Conservation (phyloP, 1,139 yeast genomes). For the Kodamaea arcana region DNA sequence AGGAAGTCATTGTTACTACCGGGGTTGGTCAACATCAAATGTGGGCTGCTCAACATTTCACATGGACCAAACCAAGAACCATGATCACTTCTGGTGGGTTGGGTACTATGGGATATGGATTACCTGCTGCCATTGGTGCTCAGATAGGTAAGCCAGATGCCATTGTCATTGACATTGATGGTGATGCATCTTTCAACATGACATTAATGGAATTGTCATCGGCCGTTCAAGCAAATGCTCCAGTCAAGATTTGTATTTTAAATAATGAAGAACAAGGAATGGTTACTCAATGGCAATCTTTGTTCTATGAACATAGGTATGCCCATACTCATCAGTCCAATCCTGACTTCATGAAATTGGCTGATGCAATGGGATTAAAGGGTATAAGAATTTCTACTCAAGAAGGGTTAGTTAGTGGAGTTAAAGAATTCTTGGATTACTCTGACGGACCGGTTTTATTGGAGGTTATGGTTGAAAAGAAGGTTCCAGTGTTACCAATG, state of each 20-base stretch:
- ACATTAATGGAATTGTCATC: conserved; percentile 88
- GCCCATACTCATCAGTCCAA: conserved; percentile 94
- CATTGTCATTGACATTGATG: conserved; percentile 92
- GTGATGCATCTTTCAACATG: conserved; percentile 98
- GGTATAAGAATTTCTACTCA: conserved; percentile 72
- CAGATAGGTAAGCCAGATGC: conserved; percentile 95
- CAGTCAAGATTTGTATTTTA: conserved; percentile 81
- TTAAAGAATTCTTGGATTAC: conserved; percentile 70
- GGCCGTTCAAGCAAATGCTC: conserved; percentile 91
- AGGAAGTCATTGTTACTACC: conserved; percentile 83
- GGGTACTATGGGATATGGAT: conserved; percentile 98
- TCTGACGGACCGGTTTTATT: conserved; percentile 79
- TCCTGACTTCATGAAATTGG: conserved; percentile 89
- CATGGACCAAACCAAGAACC: conserved; percentile 87
- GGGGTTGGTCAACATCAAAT: conserved; percentile 99
- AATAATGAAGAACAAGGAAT: conserved; percentile 99
- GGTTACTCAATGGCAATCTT: conserved; percentile 99
- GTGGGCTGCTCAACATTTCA: conserved; percentile 99
- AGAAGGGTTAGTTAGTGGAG: conserved; percentile 47
- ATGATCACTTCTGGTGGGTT: conserved; percentile 97
- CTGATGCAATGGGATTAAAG: conserved; percentile 89
- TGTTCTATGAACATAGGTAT: conserved; percentile 94
- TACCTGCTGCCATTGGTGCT: conserved; percentile 98
- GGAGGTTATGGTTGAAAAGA: conserved; percentile 89
- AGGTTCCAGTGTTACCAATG: conserved; percentile 98